phyloP scores from a whole-genome alignment of 2,329 filamentous ascomycete species.

The Whalleya microplaca region DNA sequence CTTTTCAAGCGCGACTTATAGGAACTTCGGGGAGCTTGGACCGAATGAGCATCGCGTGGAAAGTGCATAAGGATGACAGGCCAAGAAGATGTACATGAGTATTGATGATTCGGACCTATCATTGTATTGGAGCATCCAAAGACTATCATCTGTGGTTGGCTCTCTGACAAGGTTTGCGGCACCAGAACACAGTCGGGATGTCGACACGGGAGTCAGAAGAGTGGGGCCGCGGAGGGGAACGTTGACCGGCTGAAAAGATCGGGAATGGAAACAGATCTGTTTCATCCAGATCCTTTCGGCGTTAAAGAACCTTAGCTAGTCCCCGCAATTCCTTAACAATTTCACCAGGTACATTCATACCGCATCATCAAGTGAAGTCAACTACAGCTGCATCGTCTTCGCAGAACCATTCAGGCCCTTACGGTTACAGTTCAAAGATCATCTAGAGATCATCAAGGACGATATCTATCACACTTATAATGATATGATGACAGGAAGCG shows the following conservation, averaged over 20 bases:
- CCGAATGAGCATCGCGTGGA: not conserved
- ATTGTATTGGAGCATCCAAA: not conserved
- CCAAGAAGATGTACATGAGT: not conserved
- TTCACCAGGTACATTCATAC: no score
- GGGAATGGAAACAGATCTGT: constrained; percentile 29
- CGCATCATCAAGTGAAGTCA: no score
- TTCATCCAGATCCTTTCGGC: not conserved
- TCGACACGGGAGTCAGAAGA: constrained; percentile 33
- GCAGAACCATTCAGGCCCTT: no score
- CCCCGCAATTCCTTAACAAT: no score
- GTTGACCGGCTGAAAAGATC: constrained; percentile 35
- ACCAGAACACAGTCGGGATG: constrained; percentile 27
- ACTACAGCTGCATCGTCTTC: no score
- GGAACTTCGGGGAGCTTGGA: not conserved
- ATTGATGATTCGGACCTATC: not conserved
- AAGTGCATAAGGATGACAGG: not conserved
- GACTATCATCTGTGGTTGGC: constrained; percentile 5
- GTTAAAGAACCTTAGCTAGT: not conserved
- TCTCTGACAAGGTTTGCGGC: constrained; percentile 11
- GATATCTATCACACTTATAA: no score
- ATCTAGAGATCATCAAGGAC: no score
- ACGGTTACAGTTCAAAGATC: no score
- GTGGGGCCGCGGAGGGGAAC: constrained; percentile 32
- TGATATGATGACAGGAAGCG: no score
- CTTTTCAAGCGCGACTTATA: not conserved